These are phyloP conservation scores for Xylaria palmicola DNA, from an alignment of 495 filamentous ascomycete genomes.

Conservation along the genomic window DNA sequence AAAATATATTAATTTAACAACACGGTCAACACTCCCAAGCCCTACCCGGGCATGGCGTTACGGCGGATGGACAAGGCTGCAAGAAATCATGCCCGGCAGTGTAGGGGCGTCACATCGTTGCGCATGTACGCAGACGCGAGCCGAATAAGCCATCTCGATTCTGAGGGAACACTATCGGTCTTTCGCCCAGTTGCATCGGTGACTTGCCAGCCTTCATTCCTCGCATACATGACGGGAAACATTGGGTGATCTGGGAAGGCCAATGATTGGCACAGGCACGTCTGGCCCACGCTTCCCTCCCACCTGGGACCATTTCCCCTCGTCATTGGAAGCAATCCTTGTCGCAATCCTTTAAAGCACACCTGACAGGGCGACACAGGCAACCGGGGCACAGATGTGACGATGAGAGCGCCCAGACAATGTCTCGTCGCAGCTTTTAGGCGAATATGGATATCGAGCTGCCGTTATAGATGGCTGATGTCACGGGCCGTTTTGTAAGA, in stretches of 20 bases:
- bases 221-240: background rate
- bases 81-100: conserved; percentile 14
- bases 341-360: background rate
- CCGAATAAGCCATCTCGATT: background rate
- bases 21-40: background rate
- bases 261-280: conserved; percentile 6
- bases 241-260: conserved; percentile 6
- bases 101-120: conserved; percentile 11
- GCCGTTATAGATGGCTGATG: background rate
- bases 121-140: conserved; percentile 2
- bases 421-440: background rate
- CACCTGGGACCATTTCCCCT: background rate
- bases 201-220: conserved; percentile 4
- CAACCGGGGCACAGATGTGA: background rate
- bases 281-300: conserved; percentile 4
- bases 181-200: conserved; percentile 1
- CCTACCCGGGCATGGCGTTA: conserved; percentile 5
- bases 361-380: background rate
- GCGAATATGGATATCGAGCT: background rate
- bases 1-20: conserved; percentile 11
- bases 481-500: background rate
- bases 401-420: background rate
- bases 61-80: conserved; percentile 10
- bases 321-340: conserved; percentile 11
- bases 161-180: background rate